Conservation (phyloP, 106 monocot genomes). For the Dendrobium chrysotoxum region DNA sequence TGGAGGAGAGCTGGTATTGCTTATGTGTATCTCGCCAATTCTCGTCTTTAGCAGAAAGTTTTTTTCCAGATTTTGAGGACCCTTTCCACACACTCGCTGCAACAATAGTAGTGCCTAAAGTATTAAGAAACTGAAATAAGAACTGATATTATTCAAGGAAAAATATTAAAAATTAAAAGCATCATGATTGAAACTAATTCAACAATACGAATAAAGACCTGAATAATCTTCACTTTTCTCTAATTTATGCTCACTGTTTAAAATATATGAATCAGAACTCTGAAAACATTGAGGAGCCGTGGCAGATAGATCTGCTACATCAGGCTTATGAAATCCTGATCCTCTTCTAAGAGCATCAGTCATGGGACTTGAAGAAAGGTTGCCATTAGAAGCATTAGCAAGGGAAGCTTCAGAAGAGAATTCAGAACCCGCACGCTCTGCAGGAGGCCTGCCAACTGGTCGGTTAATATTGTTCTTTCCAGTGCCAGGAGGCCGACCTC, state of each 20-base stretch:
- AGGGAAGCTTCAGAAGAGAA: conserved; percentile 28
- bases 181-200: not conserved
- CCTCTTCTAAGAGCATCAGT: conserved; percentile 35
- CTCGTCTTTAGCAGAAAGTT: conserved; percentile 45
- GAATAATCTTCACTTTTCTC: conserved; percentile 53
- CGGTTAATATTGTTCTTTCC: conserved; percentile 40
- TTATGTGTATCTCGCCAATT: conserved; percentile 63
- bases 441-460: conserved; percentile 29
- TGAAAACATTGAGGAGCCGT: conserved; percentile 19
- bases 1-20: conserved; percentile 18
- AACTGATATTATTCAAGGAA: not conserved
- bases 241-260: conserved; percentile 23
- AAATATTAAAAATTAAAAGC: not conserved
- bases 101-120: not conserved
- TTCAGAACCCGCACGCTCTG: conserved; percentile 33
- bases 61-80: conserved; percentile 44
- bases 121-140: not conserved
- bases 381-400: conserved; percentile 34
- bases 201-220: conserved; percentile 25
- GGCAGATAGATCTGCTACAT: conserved; percentile 9
- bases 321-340: conserved; percentile 17
- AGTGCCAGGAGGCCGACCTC: conserved; percentile 74
- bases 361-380: conserved; percentile 20
- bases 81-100: conserved; percentile 22
- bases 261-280: conserved; percentile 16